Base-by-base conservation (phyloP, 352 stramenopile species). In the Pilasporangium apinafurcum region DNA sequence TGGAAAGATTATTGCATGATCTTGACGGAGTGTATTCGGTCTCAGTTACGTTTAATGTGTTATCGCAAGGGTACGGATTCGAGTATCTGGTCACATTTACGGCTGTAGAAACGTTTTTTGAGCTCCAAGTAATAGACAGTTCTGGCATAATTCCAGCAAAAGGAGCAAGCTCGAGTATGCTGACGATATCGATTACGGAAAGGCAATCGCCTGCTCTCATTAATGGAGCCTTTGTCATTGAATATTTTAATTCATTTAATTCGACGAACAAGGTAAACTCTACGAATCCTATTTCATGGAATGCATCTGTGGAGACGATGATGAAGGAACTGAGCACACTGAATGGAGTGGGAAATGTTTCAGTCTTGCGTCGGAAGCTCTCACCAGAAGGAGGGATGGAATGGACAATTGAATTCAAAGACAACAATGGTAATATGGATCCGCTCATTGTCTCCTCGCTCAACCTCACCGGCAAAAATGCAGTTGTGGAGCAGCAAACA, bases 331-430 rank as follows among this genome's bases (percentile, higher is more conserved):
- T 91, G 4, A 48, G 42, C 1, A 25, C 54, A 10, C 57, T 91
- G 8, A 61, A 79, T 10, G 77, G 73, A 2, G 5, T 91, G 6
- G 78, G 70, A 1, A 69, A 62, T 22, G 75, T 88, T 0, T 58
- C 44, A 1, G 66, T 86, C 8, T 41, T 61, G 1, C 37, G 48
- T 0, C 50, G 61, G 9, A 55, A 51, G 35, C 46, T 86, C 0
- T 59, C 70, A 6, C 56, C 75, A 1, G 78, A 91, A 44, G 70
- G 75, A 13, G 69, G 47, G 2, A 82, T 74, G 56, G 63, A 67
- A 24, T 91, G 78, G 78, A 83, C 53, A 2, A 50, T 91, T 8
- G 70, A 68, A 21, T 91, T 91, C 34, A 20, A 56, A 0, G 48
- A 58, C 16, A 91, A 88, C 56, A 73, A 86, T 40, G 78, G 75